A percentile compares a stretch with the other conserved stretches of the same genome.
Evolutionary conservation across 768 basidiomycete genomes (phyloP).

Genomic region (Butyriboletus loyo): DNA sequence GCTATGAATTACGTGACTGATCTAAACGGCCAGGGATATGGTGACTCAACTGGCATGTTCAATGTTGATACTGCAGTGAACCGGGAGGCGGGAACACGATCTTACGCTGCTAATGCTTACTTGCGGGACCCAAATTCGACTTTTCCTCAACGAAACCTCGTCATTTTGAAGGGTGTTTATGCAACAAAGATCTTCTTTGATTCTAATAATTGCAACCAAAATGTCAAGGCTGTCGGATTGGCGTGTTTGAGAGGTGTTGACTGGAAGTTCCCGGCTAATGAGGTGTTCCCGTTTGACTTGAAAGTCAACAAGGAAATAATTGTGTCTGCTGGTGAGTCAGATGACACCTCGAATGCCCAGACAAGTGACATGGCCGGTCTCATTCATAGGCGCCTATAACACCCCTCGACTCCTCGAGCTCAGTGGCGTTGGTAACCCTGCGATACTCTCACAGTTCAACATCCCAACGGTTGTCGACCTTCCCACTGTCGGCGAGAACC

Average conservation of each 20-base stretch:
- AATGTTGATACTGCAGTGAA: conserved; percentile 19
- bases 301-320: conserved; percentile 6
- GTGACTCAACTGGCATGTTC: conserved; percentile 17
- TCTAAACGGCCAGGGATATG: conserved; percentile 2
- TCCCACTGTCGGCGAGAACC: conserved; percentile 19
- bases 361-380: neutral
- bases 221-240: conserved; percentile 8
- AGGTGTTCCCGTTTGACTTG: neutral
- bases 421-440: conserved; percentile 14
- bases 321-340: conserved; percentile 1
- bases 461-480: conserved; percentile 9
- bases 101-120: conserved; percentile 19
- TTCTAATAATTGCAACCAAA: neutral
- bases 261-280: conserved; percentile 1
- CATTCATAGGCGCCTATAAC: conserved; percentile 9
- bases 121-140: conserved; percentile 6
- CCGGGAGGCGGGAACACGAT: conserved; percentile 11
- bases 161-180: conserved; percentile 6
- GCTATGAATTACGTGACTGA: neutral
- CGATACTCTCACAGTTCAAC: conserved; percentile 11
- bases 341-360: neutral
- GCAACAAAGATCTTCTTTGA: conserved; percentile 14
- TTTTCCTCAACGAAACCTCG: conserved; percentile 8
- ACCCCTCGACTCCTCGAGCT: conserved; percentile 20
- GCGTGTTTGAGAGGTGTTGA: conserved; percentile 10